Base-by-base conservation (phyloP, 1,284 basidiomycete species). In the Erythrobasidium hasegawianum region DNA sequence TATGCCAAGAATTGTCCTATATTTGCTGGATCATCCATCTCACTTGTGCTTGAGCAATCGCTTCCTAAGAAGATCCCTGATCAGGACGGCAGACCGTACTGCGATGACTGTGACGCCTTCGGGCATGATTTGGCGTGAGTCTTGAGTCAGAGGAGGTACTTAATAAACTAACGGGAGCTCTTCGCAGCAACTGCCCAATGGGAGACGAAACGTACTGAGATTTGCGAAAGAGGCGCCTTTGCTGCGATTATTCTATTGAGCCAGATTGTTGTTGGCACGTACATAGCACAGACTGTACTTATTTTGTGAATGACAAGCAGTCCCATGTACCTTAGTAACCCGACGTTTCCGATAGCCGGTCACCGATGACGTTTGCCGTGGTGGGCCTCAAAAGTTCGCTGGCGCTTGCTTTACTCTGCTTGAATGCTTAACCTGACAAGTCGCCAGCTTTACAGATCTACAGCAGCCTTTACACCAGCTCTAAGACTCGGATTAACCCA, bases 71-170 rank as follows among this genome's bases (percentile, higher is more conserved):
- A 33, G 16, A 29, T 27, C n/a, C 33, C 14, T 16, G 50, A 4
- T 39, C 33, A 43, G 8, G 22, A 22, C 24, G 52, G 38, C n/a
- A 47, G 38, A 4, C 62, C 62, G 11, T 65, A 52, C 22, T 65
- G 62, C 39, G 62, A 65, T 43, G 62, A 65, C 24, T 65, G 62
- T 43, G 62, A 65, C 20, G 62, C 53, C 22, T 58, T 55, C 52
- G 62, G 62, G 47, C n/a, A 39, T 20, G 50, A 53, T 16, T 29
- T 53, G 20, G 50, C 18, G 50, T 53, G 16, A 53, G 50, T 53
- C n/a, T n/a, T n/a, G n/a, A n/a, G n/a, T n/a, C n/a, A n/a, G n/a
- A n/a, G n/a, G n/a, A n/a, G n/a, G n/a, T n/a, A n/a, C n/a, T n/a
- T n/a, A n/a, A n/a, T n/a, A n/a, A n/a, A n/a, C n/a, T n/a, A n/a